phyloP scores from a whole-genome alignment of 225 moss, liverwort and hornwort genomes.

The Polytrichum commune region DNA sequence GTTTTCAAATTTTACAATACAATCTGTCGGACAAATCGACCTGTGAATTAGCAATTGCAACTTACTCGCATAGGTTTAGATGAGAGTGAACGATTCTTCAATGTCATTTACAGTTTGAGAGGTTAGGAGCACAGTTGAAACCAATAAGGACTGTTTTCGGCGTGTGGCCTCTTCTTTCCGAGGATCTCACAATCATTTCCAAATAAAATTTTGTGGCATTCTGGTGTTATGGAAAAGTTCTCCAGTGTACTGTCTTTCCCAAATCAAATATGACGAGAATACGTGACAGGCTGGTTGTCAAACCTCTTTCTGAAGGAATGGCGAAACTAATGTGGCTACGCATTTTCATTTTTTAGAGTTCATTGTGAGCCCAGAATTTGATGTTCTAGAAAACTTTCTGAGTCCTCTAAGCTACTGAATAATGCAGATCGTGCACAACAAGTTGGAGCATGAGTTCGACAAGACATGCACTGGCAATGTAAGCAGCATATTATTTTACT shows the following conservation, averaged over 20 bases:
- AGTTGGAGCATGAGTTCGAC: conserved; percentile 54
- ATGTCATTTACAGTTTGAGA: not conserved
- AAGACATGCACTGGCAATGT: conserved; percentile 39
- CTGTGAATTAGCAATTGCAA: not conserved
- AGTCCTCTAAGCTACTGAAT: not conserved
- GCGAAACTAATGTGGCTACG: not conserved
- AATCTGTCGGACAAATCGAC: not conserved
- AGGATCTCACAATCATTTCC: no score
- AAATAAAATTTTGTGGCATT: no score
- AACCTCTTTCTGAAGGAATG: not conserved
- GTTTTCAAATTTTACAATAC: not conserved
- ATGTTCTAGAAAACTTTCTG: not conserved
- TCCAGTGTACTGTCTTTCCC: not conserved
- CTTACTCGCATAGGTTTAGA: not conserved
- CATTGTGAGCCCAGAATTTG: not conserved
- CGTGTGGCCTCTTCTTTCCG: no score
- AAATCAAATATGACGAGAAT: not conserved
- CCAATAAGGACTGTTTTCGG: no score
- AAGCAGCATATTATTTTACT: conserved; percentile 20
- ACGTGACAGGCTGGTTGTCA: no score
- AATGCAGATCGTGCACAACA: conserved; percentile 47
- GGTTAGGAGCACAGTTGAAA: not conserved
- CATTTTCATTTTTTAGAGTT: not conserved
- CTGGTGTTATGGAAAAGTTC: not conserved
- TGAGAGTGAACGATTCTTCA: not conserved